phyloP scores from a whole-genome alignment of 306 rosid species.

The Canavalia gladiata region DNA sequence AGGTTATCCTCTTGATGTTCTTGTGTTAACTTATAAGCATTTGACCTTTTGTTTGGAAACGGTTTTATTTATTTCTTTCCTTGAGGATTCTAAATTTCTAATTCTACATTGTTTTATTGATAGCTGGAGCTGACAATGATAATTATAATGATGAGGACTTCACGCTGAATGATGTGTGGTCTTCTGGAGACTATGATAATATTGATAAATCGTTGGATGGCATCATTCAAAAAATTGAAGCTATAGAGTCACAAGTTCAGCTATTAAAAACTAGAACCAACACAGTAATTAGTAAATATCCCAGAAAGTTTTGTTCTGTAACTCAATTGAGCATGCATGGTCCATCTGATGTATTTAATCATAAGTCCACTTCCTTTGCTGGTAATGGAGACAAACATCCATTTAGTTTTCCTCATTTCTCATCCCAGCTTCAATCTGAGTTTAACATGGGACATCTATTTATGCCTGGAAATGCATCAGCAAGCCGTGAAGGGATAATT shows the following conservation, averaged over 20 bases:
- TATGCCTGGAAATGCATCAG: slow-evolving; percentile 50
- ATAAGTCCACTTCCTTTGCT: slow-evolving; percentile 45
- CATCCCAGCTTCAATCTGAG: slow-evolving; percentile 51
- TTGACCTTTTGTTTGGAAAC: not conserved
- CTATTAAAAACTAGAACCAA: slow-evolving; percentile 64
- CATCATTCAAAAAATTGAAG: slow-evolving; percentile 62
- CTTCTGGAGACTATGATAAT: slow-evolving; percentile 50
- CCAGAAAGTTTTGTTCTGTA: slow-evolving; percentile 50
- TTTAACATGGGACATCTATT: slow-evolving; percentile 49
- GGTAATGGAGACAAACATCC: slow-evolving; percentile 43
- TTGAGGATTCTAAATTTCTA: slow-evolving; percentile 12
- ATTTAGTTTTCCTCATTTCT: slow-evolving; percentile 47
- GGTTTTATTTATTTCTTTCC: slow-evolving; percentile 32
- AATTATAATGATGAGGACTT: slow-evolving; percentile 42
- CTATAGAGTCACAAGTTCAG: slow-evolving; percentile 55
- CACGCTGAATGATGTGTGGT: slow-evolving; percentile 54
- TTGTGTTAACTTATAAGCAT: not conserved
- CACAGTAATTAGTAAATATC: slow-evolving; percentile 61
- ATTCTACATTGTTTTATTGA: not conserved
- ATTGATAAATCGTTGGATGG: slow-evolving; percentile 57
- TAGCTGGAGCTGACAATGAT: slow-evolving; percentile 52
- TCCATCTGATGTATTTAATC: slow-evolving; percentile 46
- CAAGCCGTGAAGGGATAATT: slow-evolving; percentile 49
- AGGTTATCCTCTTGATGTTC: not conserved
- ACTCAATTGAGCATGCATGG: slow-evolving; percentile 48